Conservation (phyloP, 2,329 filamentous ascomycete genomes). For the Penicillium sp. region DNA sequence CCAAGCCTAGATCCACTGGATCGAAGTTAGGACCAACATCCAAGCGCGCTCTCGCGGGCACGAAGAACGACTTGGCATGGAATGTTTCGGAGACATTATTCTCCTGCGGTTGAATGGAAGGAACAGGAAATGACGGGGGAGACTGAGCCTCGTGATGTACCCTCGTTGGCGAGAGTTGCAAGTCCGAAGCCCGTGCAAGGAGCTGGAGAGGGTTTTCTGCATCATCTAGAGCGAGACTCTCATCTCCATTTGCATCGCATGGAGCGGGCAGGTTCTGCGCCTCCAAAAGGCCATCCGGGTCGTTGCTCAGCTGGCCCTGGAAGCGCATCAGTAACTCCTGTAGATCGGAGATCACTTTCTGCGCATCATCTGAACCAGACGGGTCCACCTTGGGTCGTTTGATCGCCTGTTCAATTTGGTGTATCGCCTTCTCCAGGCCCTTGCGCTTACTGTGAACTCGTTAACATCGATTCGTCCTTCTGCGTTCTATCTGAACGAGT, state of each 20-base stretch:
- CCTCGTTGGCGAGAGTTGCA: slow-evolving; percentile 49
- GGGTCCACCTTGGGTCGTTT: slow-evolving; percentile 49
- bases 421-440: slow-evolving; percentile 66
- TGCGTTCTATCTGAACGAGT: slow-evolving; percentile 16
- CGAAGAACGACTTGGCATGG: slow-evolving; percentile 58
- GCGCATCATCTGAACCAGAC: slow-evolving; percentile 39
- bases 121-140: slow-evolving; percentile 34
- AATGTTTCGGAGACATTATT: slow-evolving; percentile 3
- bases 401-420: slow-evolving; percentile 66
- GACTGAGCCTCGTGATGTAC: slow-evolving; percentile 18
- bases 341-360: slow-evolving; percentile 41
- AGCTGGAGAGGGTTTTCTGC: slow-evolving; percentile 70
- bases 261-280: slow-evolving; percentile 22
- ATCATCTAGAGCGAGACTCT: slow-evolving; percentile 60
- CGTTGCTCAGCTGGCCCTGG: slow-evolving; percentile 35
- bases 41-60: slow-evolving; percentile 56
- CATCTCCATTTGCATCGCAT: slow-evolving; percentile 35
- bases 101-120: slow-evolving; percentile 29
- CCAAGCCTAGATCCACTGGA: slow-evolving; percentile 63
- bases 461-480: slow-evolving; percentile 10
- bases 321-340: slow-evolving; percentile 49
- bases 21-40: slow-evolving; percentile 61
- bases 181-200: slow-evolving; percentile 65
- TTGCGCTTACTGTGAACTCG: slow-evolving; percentile 58
- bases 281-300: slow-evolving; percentile 29